Percentiles rank a stretch among this genome's conserved stretches.
phyloP scores from a whole-genome alignment of 345 rosid species.

The Microcos paniculata region DNA sequence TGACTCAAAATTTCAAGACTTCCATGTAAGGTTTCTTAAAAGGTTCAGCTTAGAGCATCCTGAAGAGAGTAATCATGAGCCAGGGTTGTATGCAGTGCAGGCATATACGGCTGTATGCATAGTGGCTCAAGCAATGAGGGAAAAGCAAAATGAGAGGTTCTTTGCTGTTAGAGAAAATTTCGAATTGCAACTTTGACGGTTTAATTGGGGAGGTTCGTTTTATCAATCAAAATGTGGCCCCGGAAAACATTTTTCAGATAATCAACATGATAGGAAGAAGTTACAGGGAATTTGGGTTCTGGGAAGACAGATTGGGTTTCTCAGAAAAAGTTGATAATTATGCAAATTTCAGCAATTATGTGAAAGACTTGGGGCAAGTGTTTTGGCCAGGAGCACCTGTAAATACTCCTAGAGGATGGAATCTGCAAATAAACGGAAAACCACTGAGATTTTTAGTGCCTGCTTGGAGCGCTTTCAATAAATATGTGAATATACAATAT shows the following conservation, averaged over 20 bases:
- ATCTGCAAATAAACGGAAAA: background rate
- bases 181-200: conserved; percentile 12
- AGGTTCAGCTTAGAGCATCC: conserved; percentile 15
- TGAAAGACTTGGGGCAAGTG: conserved; percentile 22
- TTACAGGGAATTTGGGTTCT: conserved; percentile 26
- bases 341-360: background rate
- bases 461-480: background rate
- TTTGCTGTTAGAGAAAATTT: background rate
- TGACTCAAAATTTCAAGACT: background rate
- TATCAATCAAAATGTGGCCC: conserved; percentile 3
- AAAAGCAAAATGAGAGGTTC: background rate
- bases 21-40: conserved; percentile 8
- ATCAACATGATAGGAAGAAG: conserved; percentile 26
- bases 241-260: conserved; percentile 5
- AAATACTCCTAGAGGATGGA: conserved; percentile 28
- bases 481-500: background rate
- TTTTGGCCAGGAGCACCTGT: conserved; percentile 29
- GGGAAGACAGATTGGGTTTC: conserved; percentile 28
- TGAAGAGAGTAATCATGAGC: conserved; percentile 22
- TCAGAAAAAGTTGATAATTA: background rate
- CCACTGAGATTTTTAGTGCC: conserved; percentile 29
- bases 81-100: conserved; percentile 21
- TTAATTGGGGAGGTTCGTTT: conserved; percentile 22
- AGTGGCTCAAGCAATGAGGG: conserved; percentile 14
- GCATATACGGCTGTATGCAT: conserved; percentile 26